Evolutionary conservation across 345 rosid genomes (phyloP), one percentile per base, ranked within the genome.

Genomic region (Citrus australasica): DNA sequence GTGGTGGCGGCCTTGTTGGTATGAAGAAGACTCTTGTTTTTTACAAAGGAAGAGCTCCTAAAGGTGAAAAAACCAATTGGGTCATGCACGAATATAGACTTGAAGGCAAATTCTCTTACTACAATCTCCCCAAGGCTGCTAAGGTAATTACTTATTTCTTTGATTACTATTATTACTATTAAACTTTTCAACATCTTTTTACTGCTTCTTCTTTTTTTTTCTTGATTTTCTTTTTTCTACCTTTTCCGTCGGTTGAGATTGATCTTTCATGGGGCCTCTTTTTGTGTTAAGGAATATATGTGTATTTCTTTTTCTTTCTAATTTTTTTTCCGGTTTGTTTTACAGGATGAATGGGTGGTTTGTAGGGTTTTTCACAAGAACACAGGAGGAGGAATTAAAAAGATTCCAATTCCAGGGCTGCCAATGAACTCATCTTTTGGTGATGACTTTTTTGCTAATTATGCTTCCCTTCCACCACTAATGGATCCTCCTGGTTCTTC

Each of bases 11-110:
- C 82, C 93, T 92, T 64, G 95, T 96, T 69, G 99, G 99, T 67
- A 96, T 96, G 99, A 96, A 96, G 90, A 96, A 96, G 88, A 96
- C 99, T 3, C 98, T 96, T 78, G 99, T 96, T 30, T 96, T 96
- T 82, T 96, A 96, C 86, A 84, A 4, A 82, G 99, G 99, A 13
- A 86, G 99, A 88, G 99, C 99, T 55, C 99, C 99, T 0, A 96
- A 88, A 85, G 99, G 99, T 58, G 99, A 92, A 86, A 96, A 96
- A 79, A 86, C 92, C 30, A 94, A 89, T 62, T 96, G 99, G 99
- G 94, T 96, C 33, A 94, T 94, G 97, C 99, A 96, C 87, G 99
- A 96, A 69, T 96, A 79, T 63, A 89, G 99, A 55, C 91, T 96
- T 27, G 97, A 96, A 75, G 99, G 97, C 81, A 88, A 89, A 82